Evolutionary conservation across 495 filamentous ascomycete species (phyloP).

Genomic region (Trichoderma asperelloides): DNA sequence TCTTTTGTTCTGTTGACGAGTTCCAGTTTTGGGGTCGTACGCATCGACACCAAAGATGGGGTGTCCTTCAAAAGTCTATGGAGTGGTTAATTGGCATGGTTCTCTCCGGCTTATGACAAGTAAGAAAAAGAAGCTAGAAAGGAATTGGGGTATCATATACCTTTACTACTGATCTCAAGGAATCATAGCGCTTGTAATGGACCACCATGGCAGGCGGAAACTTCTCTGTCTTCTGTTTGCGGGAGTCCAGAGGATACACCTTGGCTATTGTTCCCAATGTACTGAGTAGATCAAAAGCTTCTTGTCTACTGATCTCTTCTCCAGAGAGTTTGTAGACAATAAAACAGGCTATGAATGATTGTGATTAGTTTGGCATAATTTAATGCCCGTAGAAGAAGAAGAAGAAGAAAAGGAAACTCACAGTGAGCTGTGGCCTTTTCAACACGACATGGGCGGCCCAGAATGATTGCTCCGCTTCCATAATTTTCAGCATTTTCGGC

Average conservation of each 20-base stretch:
- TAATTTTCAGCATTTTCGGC: conserved; percentile 39
- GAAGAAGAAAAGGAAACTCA: conserved; percentile 24
- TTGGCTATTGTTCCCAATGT: conserved; percentile 30
- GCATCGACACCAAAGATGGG: background rate
- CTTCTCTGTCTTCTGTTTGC: conserved; percentile 20
- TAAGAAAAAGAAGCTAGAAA: conserved; percentile 9
- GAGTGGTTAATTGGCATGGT: conserved; percentile 7
- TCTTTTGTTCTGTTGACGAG: conserved; percentile 21
- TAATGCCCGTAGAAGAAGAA: background rate
- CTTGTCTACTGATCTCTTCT: conserved; percentile 27
- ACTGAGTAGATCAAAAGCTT: conserved; percentile 33
- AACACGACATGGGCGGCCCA: conserved; percentile 49
- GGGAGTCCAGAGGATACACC: conserved; percentile 20
- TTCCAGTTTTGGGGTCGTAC: conserved; percentile 5
- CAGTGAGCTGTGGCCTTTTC: conserved; percentile 49
- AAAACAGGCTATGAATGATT: conserved; percentile 33
- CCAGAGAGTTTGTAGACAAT: conserved; percentile 39
- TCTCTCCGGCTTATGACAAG: background rate
- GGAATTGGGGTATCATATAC: conserved; percentile 22
- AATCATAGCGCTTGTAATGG: conserved; percentile 39
- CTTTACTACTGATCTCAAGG: conserved; percentile 26
- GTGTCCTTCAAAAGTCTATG: background rate
- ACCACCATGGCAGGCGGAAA: conserved; percentile 41
- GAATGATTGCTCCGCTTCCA: conserved; percentile 38
- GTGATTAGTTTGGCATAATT: background rate